These are phyloP conservation scores for Trichoderma oligosporum DNA, from an alignment of 2,329 filamentous ascomycete species.

Conservation along the genomic window DNA sequence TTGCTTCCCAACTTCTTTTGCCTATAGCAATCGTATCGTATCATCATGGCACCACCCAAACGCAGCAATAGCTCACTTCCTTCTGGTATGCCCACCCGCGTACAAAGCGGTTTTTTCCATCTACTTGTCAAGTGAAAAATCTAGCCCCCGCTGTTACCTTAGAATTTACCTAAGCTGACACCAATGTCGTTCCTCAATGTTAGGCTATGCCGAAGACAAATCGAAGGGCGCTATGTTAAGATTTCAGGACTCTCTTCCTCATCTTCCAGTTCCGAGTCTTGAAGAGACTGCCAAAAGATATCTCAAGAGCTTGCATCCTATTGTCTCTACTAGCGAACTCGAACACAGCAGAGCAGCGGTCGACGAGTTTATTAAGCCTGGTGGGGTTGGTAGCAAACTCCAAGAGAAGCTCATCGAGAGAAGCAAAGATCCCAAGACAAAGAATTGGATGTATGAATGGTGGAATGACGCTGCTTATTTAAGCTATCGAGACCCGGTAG, in stretches of 20 bases:
- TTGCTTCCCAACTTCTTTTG: not conserved
- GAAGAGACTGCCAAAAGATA: slow-evolving; percentile 79
- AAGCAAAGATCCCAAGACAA: slow-evolving; percentile 72
- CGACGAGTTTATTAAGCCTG: slow-evolving; percentile 82
- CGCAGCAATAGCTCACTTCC: slow-evolving; percentile 58
- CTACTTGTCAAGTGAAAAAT: not conserved
- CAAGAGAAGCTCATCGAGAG: slow-evolving; percentile 83
- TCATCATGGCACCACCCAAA: slow-evolving; percentile 50
- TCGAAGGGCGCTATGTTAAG: slow-evolving; percentile 77
- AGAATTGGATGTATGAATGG: slow-evolving; percentile 97
- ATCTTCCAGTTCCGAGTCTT: slow-evolving; percentile 74
- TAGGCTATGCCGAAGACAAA: slow-evolving; percentile 75
- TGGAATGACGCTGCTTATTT: slow-evolving; percentile 97
- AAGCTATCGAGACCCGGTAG: slow-evolving; percentile 87
- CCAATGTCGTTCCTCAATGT: not conserved
- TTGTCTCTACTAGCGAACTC: slow-evolving; percentile 66
- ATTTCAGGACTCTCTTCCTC: slow-evolving; percentile 80
- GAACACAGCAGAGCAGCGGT: slow-evolving; percentile 77
- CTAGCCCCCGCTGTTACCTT: not conserved
- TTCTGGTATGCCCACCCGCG: slow-evolving; percentile 38
- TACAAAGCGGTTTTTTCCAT: not conserved
- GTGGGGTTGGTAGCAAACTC: slow-evolving; percentile 74
- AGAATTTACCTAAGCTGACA: not conserved
- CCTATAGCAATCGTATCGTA: slow-evolving; percentile 14
- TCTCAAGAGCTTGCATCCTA: slow-evolving; percentile 72